Evolutionary conservation across 306 rosid species (phyloP), one percentile per base, ranked within the genome.

Genomic region (Trifolium repens): DNA sequence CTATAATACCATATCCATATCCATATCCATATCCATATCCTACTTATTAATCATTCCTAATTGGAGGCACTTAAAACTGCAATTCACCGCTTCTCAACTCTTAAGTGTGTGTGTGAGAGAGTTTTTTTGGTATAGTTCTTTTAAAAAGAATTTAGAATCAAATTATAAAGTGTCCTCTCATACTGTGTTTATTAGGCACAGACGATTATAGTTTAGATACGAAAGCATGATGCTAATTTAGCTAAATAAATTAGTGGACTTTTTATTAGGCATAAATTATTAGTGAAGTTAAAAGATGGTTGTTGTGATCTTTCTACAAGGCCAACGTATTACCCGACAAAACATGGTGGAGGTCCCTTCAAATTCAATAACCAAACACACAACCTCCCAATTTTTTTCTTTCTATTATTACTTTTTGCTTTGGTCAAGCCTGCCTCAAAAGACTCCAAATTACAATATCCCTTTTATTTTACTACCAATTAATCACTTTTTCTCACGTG

Each of bases 391-490:
- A 61, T 69, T 22, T 82, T 82, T 82, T 69, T 4, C 60, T 44
- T 34, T 61, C 67, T 61, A 61, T 61, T 61, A 54, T 76, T 27
- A 40, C 80, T 78, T 70, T 67, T 69, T 43, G 46, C 63, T 65
- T 80, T 75, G 67, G 88, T 85, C 88, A 83, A 84, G 86, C 84
- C 88, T 78, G 76, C 79, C 86, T 84, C 82, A 64, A 77, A 82
- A 81, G 82, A 73, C 73, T 69, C 79, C 85, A 82, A 86, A 73
- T 80, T 71, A 64, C 82, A 14, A 68, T 7, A 19, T 34, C 71
- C 63, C 43, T 54, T 74, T 73, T 40, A 8, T 52, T 27, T 53
- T 24, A 52, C 73, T 64, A 68, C 17, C 27, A 62, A 35, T 15
- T 62, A 61, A 61, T 34, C 68, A 7, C 46, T 64, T 49, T 76